Percentiles rank a stretch among this genome's conserved stretches.
Conservation (phyloP, 257 asterid species). For the Plantago major region DNA sequence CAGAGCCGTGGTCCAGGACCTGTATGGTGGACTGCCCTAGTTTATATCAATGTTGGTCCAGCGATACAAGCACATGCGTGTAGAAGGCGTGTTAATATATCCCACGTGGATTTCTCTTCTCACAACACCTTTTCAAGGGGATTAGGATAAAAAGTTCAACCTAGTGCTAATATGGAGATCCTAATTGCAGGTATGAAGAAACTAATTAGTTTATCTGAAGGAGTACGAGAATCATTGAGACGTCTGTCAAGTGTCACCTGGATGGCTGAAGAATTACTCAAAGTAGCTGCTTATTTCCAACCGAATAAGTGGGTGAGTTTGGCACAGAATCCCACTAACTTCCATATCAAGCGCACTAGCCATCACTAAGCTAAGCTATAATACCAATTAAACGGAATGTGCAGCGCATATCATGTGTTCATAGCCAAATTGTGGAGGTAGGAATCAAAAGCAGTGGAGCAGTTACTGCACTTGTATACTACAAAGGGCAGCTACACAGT, state of each 20-base stretch:
- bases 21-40: no score
- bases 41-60: no score
- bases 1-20: no score
- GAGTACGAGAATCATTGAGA: slow-evolving; percentile 81
- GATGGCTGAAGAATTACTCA: slow-evolving; percentile 94
- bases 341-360: neutral
- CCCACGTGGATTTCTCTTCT: neutral
- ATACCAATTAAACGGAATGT: slow-evolving; percentile 10
- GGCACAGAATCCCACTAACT: neutral
- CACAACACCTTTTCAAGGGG: neutral
- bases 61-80: no score
- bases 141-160: neutral
- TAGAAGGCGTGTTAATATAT: neutral
- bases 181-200: slow-evolving; percentile 69
- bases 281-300: slow-evolving; percentile 89
- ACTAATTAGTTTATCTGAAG: slow-evolving; percentile 67
- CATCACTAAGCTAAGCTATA: slow-evolving; percentile 1
- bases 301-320: slow-evolving; percentile 93
- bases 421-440: slow-evolving; percentile 71
- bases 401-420: slow-evolving; percentile 96
- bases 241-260: slow-evolving; percentile 79
- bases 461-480: slow-evolving; percentile 78
- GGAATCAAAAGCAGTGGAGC: slow-evolving; percentile 59
- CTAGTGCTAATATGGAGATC: slow-evolving; percentile 1
- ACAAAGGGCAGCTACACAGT: slow-evolving; percentile 68